Base-by-base conservation (phyloP, 2,329 filamentous ascomycete genomes). In the Sporothrix phasma region DNA sequence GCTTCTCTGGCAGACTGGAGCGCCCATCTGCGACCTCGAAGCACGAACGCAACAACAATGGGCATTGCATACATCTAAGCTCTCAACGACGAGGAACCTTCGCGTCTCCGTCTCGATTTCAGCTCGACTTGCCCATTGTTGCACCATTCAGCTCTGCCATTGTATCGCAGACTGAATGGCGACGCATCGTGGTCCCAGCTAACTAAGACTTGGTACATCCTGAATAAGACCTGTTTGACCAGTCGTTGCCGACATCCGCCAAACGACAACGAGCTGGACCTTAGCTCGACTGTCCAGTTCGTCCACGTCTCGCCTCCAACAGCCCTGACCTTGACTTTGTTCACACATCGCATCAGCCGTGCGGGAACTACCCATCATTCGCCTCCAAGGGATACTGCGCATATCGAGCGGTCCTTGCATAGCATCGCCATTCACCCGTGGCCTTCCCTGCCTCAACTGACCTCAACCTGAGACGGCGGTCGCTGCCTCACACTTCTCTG, bases 21-120 rank as follows among this genome's bases (percentile, higher is more conserved):
- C 11, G 41, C 8, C 56, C 26, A 41, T 22, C 41, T 22, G 22
- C 19, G 41, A 31, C 26, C 58, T 49, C n/a, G n/a, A 34, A 29
- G 24, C 56, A 34, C 11, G 34, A 26, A 31, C 15, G 43, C 56
- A 60, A 60, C 58, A 37, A 61, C 58, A 61, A 61, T 61, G 58
- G 41, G 43, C 58, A 24, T 45, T 6, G 43, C 34, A 49, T 37
- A 61, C 19, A 62, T 37, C 3, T 62, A 39, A 22, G 46, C 22
- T 7, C 46, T 34, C 46, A 45, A 11, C n/a, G 49, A 45, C 61
- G 47, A 43, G 26, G 37, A 54, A 46, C 22, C n/a, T 5, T 15
- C 60, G 26, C 26, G 34, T 19, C 19, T 10, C 29, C 13, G n/a
- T 26, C 34, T 8, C 37, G 37, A 26, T 2, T 49, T 29, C 4